Base-by-base conservation (phyloP, 306 rosid species). In the Lagenaria siceraria region DNA sequence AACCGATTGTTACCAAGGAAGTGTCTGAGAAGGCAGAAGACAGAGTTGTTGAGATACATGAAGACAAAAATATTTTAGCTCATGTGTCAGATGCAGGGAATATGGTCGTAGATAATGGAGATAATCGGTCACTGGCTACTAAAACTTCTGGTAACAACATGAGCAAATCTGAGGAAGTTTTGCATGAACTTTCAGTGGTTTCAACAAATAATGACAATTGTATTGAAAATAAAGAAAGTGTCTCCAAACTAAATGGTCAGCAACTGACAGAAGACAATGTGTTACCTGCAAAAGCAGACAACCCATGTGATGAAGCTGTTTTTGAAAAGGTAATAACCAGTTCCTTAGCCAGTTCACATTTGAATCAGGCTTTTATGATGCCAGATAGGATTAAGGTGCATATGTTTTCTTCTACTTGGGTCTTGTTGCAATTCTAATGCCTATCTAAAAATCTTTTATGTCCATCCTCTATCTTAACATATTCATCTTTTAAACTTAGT, bases 31-130 rank as follows among this genome's bases (percentile, higher is more conserved):
- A 78, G 82, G 79, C 49, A 64, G 89, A 90, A 65, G 99, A 89
- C 82, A 85, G 83, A 81, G 90, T 83, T 52, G 83, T 92, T 40
- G 92, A 88, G 86, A 87, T 88, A 83, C 90, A 86, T 72, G 97
- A 95, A 86, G 97, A 92, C 81, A 89, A 77, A 78, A 85, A 84
- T 76, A 74, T 79, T 77, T 74, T 80, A 70, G 80, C 85, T 40
- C 63, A 63, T 80, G 61, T 81, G 83, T 79, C 66, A 81, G 88
- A 84, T 75, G 83, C 80, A 74, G 75, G 52, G 69, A 49, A 71
- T 10, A 84, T 69, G 79, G 85, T 36, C 79, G 84, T 81, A n/a
- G 82, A 42, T 52, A 79, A 81, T 48, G 85, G 84, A 81, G 81
- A 76, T 64, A 58, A 85, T 83, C 88, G 82, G 74, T 68, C 86